These are phyloP conservation scores for Picochlorum sp. DNA, from an alignment of 139 green algal genomes.

Conservation along the genomic window DNA sequence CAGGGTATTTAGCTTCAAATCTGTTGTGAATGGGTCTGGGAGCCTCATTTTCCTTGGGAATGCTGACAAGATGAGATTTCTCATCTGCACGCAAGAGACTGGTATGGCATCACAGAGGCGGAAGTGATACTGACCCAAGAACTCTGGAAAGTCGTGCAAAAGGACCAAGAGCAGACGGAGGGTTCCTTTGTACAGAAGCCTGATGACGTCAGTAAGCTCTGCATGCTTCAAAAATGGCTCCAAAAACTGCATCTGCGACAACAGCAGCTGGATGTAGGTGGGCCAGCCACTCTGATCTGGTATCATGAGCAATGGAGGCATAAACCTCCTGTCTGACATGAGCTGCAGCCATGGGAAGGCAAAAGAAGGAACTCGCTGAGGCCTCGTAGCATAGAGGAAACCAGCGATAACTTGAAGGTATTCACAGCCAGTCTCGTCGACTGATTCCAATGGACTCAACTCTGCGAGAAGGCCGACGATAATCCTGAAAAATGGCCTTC, in stretches of 20 bases:
- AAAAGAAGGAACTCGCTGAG: conserved; percentile 83
- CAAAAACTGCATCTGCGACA: conserved; percentile 80
- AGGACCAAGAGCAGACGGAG: conserved; percentile 95
- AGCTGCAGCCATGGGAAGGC: conserved; percentile 95
- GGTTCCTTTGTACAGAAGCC: conserved; percentile 90
- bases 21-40: conserved; percentile 96
- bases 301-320: conserved; percentile 82
- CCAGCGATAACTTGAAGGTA: conserved; percentile 22
- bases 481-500: conserved; percentile 87
- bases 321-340: conserved; percentile 76
- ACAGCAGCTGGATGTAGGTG: conserved; percentile 55
- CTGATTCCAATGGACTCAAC: conserved; percentile 46
- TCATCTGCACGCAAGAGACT: conserved; percentile 83
- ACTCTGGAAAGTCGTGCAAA: conserved; percentile 99
- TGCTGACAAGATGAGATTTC: conserved; percentile 94
- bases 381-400: conserved; percentile 50
- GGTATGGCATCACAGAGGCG: conserved; percentile 90
- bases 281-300: conserved; percentile 54
- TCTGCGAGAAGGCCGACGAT: conserved; percentile 75
- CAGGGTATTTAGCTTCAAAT: conserved; percentile 95
- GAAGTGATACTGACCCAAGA: conserved; percentile 96
- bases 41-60: conserved; percentile 96
- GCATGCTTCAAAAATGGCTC: conserved; percentile 89
- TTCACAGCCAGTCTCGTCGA: conserved; percentile 38
- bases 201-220: conserved; percentile 68